phyloP scores from a whole-genome alignment of 257 asterid species.

The Plectranthus barbatus region DNA sequence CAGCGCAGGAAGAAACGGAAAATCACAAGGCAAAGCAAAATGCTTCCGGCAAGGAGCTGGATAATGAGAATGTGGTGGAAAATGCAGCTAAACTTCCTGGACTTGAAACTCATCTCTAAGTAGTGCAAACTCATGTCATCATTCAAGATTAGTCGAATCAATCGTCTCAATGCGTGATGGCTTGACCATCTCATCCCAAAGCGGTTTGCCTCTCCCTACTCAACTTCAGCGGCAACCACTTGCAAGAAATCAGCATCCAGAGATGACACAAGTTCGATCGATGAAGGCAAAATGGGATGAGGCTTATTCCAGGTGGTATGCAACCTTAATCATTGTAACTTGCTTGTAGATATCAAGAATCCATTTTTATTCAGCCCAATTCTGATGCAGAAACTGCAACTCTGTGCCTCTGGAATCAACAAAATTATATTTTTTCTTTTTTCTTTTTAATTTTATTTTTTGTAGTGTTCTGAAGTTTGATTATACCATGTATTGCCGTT shows the following conservation, averaged over 20 bases:
- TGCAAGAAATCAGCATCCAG: background rate
- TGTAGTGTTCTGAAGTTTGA: background rate
- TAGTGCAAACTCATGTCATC: background rate
- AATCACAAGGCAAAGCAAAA: constrained; percentile 23
- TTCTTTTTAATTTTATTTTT: background rate
- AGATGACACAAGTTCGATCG: background rate
- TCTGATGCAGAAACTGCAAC: background rate
- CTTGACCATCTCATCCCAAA: background rate
- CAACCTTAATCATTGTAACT: background rate
- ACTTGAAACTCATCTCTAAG: constrained; percentile 15
- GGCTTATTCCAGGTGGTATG: background rate
- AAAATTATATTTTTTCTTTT: background rate
- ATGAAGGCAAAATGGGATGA: background rate
- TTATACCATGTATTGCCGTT: constrained; percentile 9
- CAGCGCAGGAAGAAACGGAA: constrained; percentile 53
- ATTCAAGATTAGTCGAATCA: background rate
- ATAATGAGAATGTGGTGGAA: constrained; percentile 13
- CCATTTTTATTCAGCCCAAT: background rate
- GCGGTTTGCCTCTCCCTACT: background rate
- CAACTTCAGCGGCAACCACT: background rate
- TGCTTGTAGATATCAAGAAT: background rate
- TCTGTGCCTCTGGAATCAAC: background rate
- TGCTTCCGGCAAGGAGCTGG: constrained; percentile 19
- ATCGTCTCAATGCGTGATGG: background rate
- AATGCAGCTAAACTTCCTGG: constrained; percentile 13